Conservation (phyloP, 1,284 basidiomycete genomes). For the Kwoniella shivajii region DNA sequence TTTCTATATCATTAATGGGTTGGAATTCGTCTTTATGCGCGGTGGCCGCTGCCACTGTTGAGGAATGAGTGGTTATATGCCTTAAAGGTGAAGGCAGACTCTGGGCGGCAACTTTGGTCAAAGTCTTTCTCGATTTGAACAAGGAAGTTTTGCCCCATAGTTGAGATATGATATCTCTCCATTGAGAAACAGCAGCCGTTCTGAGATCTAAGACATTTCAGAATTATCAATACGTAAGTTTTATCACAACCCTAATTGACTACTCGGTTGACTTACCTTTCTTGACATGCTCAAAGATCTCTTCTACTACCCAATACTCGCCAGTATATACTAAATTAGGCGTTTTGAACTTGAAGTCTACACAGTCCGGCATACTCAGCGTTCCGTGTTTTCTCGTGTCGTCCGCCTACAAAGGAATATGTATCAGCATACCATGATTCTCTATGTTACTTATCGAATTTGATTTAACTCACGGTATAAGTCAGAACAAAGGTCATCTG, state of each 20-base stretch:
- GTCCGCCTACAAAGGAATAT: slow-evolving; percentile 34
- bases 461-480: slow-evolving; percentile 55
- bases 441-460: not conserved
- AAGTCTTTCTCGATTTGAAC: slow-evolving; percentile 42
- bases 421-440: not conserved
- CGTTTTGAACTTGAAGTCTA: slow-evolving; percentile 59
- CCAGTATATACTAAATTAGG: slow-evolving; percentile 75
- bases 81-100: slow-evolving; percentile 22
- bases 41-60: not conserved
- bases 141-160: slow-evolving; percentile 48
- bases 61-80: slow-evolving; percentile 12
- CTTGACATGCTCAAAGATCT: slow-evolving; percentile 77
- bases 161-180: slow-evolving; percentile 51
- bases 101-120: slow-evolving; percentile 11
- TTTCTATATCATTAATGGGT: not conserved
- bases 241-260: too few relatives aligned
- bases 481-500: slow-evolving; percentile 57
- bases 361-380: slow-evolving; percentile 53
- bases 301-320: slow-evolving; percentile 84
- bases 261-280: slow-evolving; percentile 61
- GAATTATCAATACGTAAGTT: not conserved
- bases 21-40: not conserved
- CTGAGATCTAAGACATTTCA: slow-evolving; percentile 37
- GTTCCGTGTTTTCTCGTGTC: slow-evolving; percentile 57
- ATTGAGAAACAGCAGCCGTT: slow-evolving; percentile 52